Conservation (phyloP, 1,284 basidiomycete species). For the Ustilago nuda region DNA sequence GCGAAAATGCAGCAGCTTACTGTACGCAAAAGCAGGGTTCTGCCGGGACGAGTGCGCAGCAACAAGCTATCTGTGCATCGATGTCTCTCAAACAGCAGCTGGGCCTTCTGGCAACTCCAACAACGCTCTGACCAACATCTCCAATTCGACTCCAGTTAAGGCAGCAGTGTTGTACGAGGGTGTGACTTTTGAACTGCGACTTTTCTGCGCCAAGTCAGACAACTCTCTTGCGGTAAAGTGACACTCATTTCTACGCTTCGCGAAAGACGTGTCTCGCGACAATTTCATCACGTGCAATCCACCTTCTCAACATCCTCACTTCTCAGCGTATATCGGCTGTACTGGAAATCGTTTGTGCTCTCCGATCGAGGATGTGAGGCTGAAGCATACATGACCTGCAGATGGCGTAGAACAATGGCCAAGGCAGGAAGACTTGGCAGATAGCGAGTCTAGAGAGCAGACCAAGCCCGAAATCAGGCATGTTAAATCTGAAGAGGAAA, state of each 20-base stretch:
- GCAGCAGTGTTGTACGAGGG: slow-evolving; percentile 2
- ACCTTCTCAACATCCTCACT: background rate
- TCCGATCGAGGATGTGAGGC: no score
- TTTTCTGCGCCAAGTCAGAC: slow-evolving; percentile 13
- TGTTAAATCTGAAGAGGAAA: slow-evolving; percentile 5
- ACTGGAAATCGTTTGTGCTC: no score
- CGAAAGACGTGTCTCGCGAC: slow-evolving; percentile 37
- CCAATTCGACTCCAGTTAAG: background rate
- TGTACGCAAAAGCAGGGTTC: slow-evolving; percentile 21
- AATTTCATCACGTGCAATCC: slow-evolving; percentile 26
- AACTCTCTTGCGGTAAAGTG: slow-evolving; percentile 6
- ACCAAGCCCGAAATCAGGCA: background rate
- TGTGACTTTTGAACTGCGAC: background rate
- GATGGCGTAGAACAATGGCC: background rate
- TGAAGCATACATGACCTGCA: background rate
- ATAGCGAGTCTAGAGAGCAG: background rate
- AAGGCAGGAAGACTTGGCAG: background rate
- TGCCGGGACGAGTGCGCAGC: slow-evolving; percentile 19
- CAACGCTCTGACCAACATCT: slow-evolving; percentile 1
- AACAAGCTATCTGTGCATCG: slow-evolving; percentile 39
- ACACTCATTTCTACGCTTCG: slow-evolving; percentile 4
- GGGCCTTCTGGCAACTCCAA: slow-evolving; percentile 13
- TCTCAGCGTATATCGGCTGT: background rate
- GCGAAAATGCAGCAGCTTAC: background rate
- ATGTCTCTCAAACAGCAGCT: background rate